These are phyloP conservation scores for Umbilicus rupestris DNA, from an alignment of 164 flowering plant species.

Conservation along the genomic window DNA sequence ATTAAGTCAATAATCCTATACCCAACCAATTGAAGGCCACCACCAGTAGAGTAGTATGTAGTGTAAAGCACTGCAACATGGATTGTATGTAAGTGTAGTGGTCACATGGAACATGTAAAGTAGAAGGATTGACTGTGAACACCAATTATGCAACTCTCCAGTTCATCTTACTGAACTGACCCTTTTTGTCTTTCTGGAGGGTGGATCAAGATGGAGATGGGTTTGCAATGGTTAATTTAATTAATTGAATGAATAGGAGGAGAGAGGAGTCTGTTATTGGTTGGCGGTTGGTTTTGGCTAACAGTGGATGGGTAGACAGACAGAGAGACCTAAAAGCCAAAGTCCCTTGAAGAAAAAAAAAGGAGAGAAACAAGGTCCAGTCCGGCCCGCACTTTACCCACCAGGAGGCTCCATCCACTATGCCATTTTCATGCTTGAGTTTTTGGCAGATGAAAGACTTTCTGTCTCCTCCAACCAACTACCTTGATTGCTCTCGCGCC, in stretches of 20 bases:
- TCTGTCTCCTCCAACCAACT: neutral
- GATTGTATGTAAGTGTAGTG: too few relatives aligned
- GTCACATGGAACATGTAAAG: too few relatives aligned
- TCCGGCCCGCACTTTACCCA: too few relatives aligned
- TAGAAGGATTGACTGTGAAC: too few relatives aligned
- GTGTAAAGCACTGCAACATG: too few relatives aligned
- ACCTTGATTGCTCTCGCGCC: neutral
- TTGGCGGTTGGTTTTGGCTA: neutral
- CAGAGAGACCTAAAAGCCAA: neutral
- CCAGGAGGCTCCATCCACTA: too few relatives aligned
- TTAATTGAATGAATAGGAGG: neutral
- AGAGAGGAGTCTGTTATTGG: neutral
- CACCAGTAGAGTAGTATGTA: neutral
- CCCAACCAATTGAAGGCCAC: neutral
- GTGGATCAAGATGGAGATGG: too few relatives aligned
- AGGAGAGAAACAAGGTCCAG: neutral
- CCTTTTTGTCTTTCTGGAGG: too few relatives aligned
- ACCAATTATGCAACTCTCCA: too few relatives aligned
- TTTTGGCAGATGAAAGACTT: constrained; percentile 1
- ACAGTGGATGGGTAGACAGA: constrained; percentile 1
- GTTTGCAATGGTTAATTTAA: neutral
- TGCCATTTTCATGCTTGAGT: neutral
- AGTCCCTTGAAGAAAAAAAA: neutral
- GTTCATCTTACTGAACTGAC: too few relatives aligned
- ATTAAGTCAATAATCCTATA: neutral